Percentiles rank a stretch among this genome's conserved stretches.
Evolutionary conservation across 768 basidiomycete species (phyloP).

Genomic region (Trichaptum fuscoviolaceum): DNA sequence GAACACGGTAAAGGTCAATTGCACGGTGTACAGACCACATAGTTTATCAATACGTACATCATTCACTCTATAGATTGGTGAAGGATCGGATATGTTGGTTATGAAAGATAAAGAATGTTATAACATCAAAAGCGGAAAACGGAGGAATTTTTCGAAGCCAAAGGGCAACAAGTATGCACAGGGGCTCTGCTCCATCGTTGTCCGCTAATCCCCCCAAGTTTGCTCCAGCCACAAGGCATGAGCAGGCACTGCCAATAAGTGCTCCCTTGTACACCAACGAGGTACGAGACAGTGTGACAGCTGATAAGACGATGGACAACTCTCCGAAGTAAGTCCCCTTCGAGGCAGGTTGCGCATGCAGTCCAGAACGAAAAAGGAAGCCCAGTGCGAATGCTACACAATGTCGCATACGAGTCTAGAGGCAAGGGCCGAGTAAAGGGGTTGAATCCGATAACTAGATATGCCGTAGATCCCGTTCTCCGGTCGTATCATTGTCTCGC

Average conservation of each 20-base stretch:
- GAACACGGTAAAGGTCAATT: too few relatives aligned
- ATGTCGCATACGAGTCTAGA: too few relatives aligned
- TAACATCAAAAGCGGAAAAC: conserved; percentile 59
- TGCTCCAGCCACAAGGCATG: conserved; percentile 61
- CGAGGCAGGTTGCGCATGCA: conserved; percentile 50
- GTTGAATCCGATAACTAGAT: conserved; percentile 57
- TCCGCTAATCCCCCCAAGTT: conserved; percentile 57
- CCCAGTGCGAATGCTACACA: conserved; percentile 50
- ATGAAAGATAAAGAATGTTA: conserved; percentile 61
- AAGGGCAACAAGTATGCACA: conserved; percentile 42
- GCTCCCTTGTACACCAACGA: background rate
- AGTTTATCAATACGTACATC: too few relatives aligned
- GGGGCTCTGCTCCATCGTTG: conserved; percentile 41
- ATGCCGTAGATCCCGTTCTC: conserved; percentile 53
- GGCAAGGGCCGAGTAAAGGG: background rate
- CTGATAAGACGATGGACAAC: conserved; percentile 52
- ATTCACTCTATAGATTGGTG: too few relatives aligned
- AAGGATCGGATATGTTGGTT: too few relatives aligned
- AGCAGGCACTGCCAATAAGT: conserved; percentile 61
- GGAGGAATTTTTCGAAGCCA: conserved; percentile 46
- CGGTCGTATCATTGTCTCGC: conserved; percentile 37
- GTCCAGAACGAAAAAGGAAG: conserved; percentile 48
- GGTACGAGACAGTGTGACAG: conserved; percentile 41
- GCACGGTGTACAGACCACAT: too few relatives aligned
- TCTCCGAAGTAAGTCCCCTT: conserved; percentile 48